phyloP scores from a whole-genome alignment of 2,329 filamentous ascomycete genomes.

The Volutella citrinella region DNA sequence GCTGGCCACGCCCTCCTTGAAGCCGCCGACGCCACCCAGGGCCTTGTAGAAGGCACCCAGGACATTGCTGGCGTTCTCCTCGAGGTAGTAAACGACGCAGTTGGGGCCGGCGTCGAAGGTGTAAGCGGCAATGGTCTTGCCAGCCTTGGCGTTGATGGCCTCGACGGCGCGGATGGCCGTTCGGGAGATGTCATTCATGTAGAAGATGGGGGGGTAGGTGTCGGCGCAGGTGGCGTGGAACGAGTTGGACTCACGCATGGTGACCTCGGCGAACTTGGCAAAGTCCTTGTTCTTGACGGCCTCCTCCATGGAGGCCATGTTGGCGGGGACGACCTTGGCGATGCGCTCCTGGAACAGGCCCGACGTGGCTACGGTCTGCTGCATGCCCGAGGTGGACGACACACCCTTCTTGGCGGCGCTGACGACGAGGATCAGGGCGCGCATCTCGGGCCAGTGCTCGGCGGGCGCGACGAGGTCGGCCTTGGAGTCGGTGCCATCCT shows the following conservation, averaged over 20 bases:
- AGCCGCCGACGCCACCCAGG: slow-evolving; percentile 64
- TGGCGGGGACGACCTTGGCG: slow-evolving; percentile 70
- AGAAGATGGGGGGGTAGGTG: slow-evolving; percentile 96
- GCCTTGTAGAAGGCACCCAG: slow-evolving; percentile 75
- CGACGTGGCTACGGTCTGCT: slow-evolving; percentile 89
- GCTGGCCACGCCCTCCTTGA: slow-evolving; percentile 58
- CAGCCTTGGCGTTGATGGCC: slow-evolving; percentile 77
- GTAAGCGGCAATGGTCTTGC: slow-evolving; percentile 82
- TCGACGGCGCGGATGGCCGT: slow-evolving; percentile 88
- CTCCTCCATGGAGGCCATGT: slow-evolving; percentile 82
- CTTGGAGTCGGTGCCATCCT: slow-evolving; percentile 80
- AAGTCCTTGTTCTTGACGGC: slow-evolving; percentile 80
- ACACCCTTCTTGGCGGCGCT: slow-evolving; percentile 96
- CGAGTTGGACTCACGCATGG: slow-evolving; percentile 94
- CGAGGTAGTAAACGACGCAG: slow-evolving; percentile 91
- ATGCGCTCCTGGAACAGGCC: slow-evolving; percentile 80
- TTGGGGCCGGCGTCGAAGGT: slow-evolving; percentile 98
- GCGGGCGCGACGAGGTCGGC: slow-evolving; percentile 87
- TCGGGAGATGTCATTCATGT: slow-evolving; percentile 90
- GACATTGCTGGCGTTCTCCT: slow-evolving; percentile 70
- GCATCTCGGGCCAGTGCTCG: slow-evolving; percentile 93
- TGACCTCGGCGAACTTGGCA: slow-evolving; percentile 79
- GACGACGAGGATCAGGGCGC: slow-evolving; percentile 85
- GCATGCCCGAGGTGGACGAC: slow-evolving; percentile 90
- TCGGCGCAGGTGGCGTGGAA: slow-evolving; percentile 96